Percentiles rank a stretch among this genome's conserved stretches.
These are phyloP conservation scores for Thinopyrum elongatum DNA, from an alignment of 176 grass and related monocot species.

Conservation along the genomic window DNA sequence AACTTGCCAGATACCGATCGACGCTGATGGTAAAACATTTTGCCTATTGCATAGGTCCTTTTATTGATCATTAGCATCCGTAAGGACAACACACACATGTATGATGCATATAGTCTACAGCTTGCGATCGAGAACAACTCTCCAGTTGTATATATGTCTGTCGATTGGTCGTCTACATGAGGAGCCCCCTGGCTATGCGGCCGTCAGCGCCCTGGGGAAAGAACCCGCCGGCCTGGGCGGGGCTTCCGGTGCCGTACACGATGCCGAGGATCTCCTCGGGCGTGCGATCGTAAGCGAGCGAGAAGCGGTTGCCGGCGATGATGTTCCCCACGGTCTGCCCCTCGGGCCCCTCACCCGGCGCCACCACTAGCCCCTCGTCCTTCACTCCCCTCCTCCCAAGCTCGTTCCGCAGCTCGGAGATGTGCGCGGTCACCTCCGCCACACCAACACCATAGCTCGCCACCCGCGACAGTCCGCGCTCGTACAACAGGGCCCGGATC, in stretches of 20 bases:
- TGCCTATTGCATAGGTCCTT: background rate
- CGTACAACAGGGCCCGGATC: conserved; percentile 70
- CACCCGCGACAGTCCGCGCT: conserved; percentile 46
- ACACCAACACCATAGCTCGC: conserved; percentile 53
- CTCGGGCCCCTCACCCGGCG: conserved; percentile 48
- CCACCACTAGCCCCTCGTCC: conserved; percentile 74
- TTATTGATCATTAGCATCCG: conserved; percentile 33
- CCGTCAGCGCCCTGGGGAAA: conserved; percentile 69
- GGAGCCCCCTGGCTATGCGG: conserved; percentile 45
- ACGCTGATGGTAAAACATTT: too few species aligned
- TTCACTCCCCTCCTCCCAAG: conserved; percentile 62
- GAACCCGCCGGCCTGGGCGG: conserved; percentile 62
- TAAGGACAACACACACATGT: background rate
- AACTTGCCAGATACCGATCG: too few species aligned
- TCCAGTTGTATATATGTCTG: background rate
- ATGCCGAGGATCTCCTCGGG: conserved; percentile 75
- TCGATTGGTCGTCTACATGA: background rate
- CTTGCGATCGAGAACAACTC: background rate
- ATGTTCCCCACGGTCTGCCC: conserved; percentile 57
- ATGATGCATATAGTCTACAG: conserved; percentile 16
- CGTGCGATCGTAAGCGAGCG: conserved; percentile 63
- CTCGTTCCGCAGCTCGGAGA: conserved; percentile 69
- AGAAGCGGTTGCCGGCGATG: conserved; percentile 75
- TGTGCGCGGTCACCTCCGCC: conserved; percentile 64
- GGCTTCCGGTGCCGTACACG: conserved; percentile 71